Base-by-base conservation (phyloP, 352 stramenopile genomes). In the Globisporangium solare region DNA sequence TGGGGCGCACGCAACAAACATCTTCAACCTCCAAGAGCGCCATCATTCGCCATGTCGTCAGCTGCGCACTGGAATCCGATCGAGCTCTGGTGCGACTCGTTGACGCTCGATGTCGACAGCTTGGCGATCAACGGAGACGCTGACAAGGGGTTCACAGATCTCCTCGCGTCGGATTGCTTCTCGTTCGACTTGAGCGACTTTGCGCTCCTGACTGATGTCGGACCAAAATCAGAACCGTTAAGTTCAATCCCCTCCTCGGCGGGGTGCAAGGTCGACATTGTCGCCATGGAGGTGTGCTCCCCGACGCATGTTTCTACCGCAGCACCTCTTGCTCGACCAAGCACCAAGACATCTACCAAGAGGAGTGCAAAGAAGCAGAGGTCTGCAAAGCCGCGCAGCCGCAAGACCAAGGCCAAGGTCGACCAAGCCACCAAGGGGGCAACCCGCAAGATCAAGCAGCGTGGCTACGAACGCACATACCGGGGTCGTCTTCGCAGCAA, bases 381-480 rank as follows among this genome's bases (percentile, higher is more conserved):
- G 3, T 35, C 4, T 35, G 27, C 27, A 35, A 35, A 35, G 27
- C 27, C 27, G 10, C 27, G 5, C 4, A 35, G 27, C 27, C 24
- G 31, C 24, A 27, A 39, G 3, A 7, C 47, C 1, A 10, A 40
- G 14, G 21, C 6, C 20, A 40, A 37, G 7, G 35, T 22, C 22
- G 32, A 56, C 32, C 39, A 50, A 35, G 22, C 22, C 48, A 27
- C 17, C 24, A 41, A 22, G 3, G 13, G 31, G 21, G 31, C 15
- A 17, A 15, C 32, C 4, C 51, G 51, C 17, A 57, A 57, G 21
- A 18, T 49, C 40, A 57, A 60, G 21, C 56, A 62, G 20, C 56
- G 56, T 10, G 47, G 56, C 47, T 62, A 62, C 47, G 56, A 62
- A 17, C 47, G 56, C 47, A 46, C 27, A 10, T 62, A 62, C 41